These are phyloP conservation scores for Hypoxylon sp. DNA, from an alignment of 2,329 filamentous ascomycete genomes.

Conservation along the genomic window DNA sequence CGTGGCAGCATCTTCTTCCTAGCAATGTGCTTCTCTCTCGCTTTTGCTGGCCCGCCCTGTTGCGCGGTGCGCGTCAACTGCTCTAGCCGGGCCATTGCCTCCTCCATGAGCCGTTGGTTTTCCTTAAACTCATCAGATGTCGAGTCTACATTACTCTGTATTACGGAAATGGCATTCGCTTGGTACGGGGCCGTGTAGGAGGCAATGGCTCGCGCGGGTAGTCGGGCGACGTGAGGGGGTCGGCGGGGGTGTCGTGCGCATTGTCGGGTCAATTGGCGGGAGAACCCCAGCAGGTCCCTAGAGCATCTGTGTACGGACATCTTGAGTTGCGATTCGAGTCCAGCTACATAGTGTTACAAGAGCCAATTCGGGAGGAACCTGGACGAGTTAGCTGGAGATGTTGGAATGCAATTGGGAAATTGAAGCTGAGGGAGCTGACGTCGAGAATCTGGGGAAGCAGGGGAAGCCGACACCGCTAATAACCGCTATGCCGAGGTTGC, in stretches of 20 bases:
- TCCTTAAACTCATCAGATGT: constrained; percentile 84
- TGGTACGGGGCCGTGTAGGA: constrained; percentile 87
- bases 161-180: constrained; percentile 83
- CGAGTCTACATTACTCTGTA: constrained; percentile 83
- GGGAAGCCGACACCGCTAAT: constrained; percentile 31
- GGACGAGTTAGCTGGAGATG: constrained; percentile 33
- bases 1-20: constrained; percentile 95
- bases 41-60: constrained; percentile 83
- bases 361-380: constrained; percentile 32
- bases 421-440: constrained; percentile 41
- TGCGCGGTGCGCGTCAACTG: constrained; percentile 79
- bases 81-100: constrained; percentile 78
- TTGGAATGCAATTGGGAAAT: constrained; percentile 25
- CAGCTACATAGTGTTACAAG: constrained; percentile 37
- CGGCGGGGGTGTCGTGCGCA: constrained; percentile 52
- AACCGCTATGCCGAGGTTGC: constrained; percentile 44
- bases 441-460: constrained; percentile 32
- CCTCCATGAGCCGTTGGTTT: constrained; percentile 83
- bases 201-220: constrained; percentile 66
- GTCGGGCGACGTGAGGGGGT: constrained; percentile 45
- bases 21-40: constrained; percentile 87
- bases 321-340: constrained; percentile 32
- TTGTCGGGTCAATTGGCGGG: constrained; percentile 60
- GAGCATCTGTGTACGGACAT: constrained; percentile 67
- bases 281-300: constrained; percentile 61